Evolutionary conservation across 2,329 filamentous ascomycete species (phyloP), one percentile per base, ranked within the genome.

Genomic region (Neophaeococcomyces aloes): DNA sequence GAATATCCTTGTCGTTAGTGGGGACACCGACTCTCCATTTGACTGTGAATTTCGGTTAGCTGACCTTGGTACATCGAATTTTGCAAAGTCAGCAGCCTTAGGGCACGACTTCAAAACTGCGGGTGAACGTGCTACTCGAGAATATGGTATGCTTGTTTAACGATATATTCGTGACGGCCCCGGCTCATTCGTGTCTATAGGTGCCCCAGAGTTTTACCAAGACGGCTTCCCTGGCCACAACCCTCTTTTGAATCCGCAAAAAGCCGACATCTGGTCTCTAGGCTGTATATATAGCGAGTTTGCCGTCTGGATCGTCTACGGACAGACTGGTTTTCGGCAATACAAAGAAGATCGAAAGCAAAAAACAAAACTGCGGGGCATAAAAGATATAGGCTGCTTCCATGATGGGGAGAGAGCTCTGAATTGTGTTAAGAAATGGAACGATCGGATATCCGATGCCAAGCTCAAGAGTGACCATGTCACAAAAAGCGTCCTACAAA

Each of bases 211-310:
- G 44, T 54, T 48, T 27, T 58, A 55, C 37, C 44, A 47, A 33
- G 37, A 15, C 10, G 47, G 47, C 34, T 35, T 19, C 7, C 41
- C 32, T n/a, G 38, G 47, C 13, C 36, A 42, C 8, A 17, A 27
- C 15, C n/a, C 34, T 14, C 23, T 18, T 4, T 29, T 51, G 4
- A 21, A 30, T 14, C 40, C 53, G n/a, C 49, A 47, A 25, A 42
- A 47, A 19, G 38, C 40, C 18, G 61, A 63, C 46, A 56, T 61
- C 7, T 64, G 59, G 60, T 59, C 59, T 7, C 42, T 63, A 18
- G 59, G 55, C 7, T 59, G 58, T 48, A 51, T 62, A 2, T 59
- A 51, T 29, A 62, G 59, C 41, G 59, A 63, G 47, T 42, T 45
- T 17, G 43, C 39, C 36, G 37, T 38, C n/a, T 58, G 55, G 54